Evolutionary conservation across 192 early-diverging fungal genomes (phyloP).

Genomic region (Linnemannia hyalina): DNA sequence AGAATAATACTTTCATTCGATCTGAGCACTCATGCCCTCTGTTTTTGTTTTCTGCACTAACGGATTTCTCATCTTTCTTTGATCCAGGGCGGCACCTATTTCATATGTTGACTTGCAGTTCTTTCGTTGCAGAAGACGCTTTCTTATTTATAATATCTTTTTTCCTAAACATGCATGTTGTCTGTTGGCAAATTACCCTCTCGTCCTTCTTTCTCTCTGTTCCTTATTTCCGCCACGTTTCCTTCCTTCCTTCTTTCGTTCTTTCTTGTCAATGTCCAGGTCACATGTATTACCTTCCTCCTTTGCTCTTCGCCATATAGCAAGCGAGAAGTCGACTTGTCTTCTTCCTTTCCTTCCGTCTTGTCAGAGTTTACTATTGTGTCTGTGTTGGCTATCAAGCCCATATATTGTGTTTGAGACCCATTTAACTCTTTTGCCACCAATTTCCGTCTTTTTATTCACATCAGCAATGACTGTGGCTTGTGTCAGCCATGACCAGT

Average conservation of each 20-base stretch:
- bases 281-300: no score
- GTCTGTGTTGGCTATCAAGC: no score
- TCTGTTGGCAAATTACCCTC: no score
- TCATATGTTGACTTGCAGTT: neutral
- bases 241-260: neutral
- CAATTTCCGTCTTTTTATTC: neutral
- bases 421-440: neutral
- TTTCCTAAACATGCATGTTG: neutral
- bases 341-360: no score
- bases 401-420: neutral
- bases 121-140: neutral
- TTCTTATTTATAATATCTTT: neutral
- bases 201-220: neutral
- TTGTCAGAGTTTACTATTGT: no score
- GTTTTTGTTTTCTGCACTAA: neutral
- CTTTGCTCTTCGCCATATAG: no score
- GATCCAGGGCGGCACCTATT: neutral
- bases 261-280: no score
- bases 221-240: neutral
- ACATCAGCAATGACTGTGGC: neutral
- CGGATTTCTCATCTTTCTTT: neutral
- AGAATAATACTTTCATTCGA: neutral
- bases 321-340: no score
- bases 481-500: conserved; percentile 8
- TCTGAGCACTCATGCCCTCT: neutral